Evolutionary conservation across 1,284 basidiomycete genomes (phyloP).

Genomic region (Trichosporon coremiiforme): DNA sequence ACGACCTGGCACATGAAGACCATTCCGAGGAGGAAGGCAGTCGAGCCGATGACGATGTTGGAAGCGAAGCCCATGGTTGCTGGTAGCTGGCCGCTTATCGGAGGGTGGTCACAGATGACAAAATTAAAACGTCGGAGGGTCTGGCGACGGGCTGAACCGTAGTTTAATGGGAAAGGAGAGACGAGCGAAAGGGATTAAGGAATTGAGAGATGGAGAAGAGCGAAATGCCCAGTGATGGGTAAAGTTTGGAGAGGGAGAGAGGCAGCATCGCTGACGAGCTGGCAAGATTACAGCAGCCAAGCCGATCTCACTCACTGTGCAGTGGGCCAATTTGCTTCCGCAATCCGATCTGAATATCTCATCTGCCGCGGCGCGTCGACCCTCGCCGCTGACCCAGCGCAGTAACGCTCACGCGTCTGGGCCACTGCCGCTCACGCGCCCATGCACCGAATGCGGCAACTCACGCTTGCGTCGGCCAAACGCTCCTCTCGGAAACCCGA

Average conservation of each 20-base stretch:
- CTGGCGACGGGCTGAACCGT: not conserved
- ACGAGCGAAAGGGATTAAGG: not conserved
- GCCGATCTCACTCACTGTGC: not conserved
- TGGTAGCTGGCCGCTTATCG: not conserved
- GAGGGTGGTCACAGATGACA: not conserved
- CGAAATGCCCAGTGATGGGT: not conserved
- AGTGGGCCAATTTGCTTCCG: conserved; percentile 9
- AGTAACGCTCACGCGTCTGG: conserved; percentile 7
- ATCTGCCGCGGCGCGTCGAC: not conserved
- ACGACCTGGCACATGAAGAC: conserved; percentile 74
- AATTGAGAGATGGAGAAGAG: not conserved
- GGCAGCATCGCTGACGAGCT: not conserved
- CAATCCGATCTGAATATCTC: not conserved
- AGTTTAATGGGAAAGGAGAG: not conserved
- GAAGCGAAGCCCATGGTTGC: conserved; percentile 76
- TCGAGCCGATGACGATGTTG: conserved; percentile 76
- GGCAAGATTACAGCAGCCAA: not conserved
- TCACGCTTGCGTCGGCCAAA: not conserved
- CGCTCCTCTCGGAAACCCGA: not conserved
- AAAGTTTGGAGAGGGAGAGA: not conserved
- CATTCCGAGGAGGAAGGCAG: conserved; percentile 83
- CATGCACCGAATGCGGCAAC: not conserved
- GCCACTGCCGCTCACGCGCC: not conserved
- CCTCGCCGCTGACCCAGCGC: not conserved
- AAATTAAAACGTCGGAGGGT: not conserved